A percentile compares a stretch with the other conserved stretches of the same genome.
These are phyloP conservation scores for Trifolium fragiferum DNA, from an alignment of 306 rosid genomes.

Conservation along the genomic window DNA sequence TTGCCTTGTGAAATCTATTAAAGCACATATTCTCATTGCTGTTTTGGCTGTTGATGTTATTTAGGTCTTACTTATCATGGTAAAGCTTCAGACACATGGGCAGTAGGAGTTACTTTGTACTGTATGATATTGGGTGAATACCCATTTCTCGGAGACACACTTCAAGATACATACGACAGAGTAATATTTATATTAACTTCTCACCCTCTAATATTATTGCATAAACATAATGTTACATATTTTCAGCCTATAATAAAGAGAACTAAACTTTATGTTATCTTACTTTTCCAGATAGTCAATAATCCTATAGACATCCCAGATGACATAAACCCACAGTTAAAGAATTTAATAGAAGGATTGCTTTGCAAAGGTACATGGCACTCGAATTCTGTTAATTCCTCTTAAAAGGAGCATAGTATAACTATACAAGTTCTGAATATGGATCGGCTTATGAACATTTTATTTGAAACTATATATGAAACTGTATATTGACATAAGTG, in stretches of 20 bases:
- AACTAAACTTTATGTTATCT: slow-evolving; percentile 26
- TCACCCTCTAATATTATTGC: background rate
- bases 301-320: slow-evolving; percentile 75
- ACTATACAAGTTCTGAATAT: background rate
- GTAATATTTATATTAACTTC: slow-evolving; percentile 46
- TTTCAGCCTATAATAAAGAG: slow-evolving; percentile 23
- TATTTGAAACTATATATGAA: background rate
- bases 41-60: slow-evolving; percentile 32
- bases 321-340: slow-evolving; percentile 72
- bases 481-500: background rate
- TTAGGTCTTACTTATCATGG: slow-evolving; percentile 88
- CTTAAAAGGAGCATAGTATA: background rate
- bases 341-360: slow-evolving; percentile 81
- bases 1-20: background rate
- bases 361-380: slow-evolving; percentile 77
- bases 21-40: slow-evolving; percentile 31
- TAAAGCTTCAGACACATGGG: slow-evolving; percentile 97
- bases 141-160: slow-evolving; percentile 97
- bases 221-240: slow-evolving; percentile 22
- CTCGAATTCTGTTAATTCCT: slow-evolving; percentile 6
- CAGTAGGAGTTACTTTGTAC: slow-evolving; percentile 95
- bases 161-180: slow-evolving; percentile 95
- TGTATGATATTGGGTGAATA: slow-evolving; percentile 87
- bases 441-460: background rate
- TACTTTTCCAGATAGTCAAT: slow-evolving; percentile 76